Conservation (phyloP, 192 early-diverging fungal species). For the Coemansia sp. region DNA sequence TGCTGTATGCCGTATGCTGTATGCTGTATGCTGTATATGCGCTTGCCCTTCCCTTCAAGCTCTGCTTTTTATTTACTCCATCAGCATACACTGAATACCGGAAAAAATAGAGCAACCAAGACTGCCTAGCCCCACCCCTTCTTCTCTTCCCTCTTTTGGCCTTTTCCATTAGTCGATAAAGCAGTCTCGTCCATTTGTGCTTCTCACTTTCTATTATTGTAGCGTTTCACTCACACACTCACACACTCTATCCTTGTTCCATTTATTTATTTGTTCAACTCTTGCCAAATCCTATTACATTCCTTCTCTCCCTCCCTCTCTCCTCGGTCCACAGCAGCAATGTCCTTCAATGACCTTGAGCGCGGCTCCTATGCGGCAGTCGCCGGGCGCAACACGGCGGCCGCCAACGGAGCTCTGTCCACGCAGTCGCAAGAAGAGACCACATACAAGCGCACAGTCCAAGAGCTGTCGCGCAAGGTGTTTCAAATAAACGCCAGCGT, state of each 20-base stretch:
- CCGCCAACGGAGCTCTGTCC: slow-evolving; percentile 7
- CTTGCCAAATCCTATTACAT: too few relatives aligned
- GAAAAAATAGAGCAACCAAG: too few relatives aligned
- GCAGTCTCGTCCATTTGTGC: too few relatives aligned
- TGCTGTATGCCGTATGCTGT: too few relatives aligned
- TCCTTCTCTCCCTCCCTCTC: neutral
- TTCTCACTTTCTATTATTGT: neutral
- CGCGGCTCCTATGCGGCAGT: slow-evolving; percentile 35
- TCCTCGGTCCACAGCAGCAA: slow-evolving; percentile 11
- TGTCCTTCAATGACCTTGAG: slow-evolving; percentile 69
- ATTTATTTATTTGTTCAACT: too few relatives aligned
- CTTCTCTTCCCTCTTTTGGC: neutral
- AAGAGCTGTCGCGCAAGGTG: slow-evolving; percentile 76
- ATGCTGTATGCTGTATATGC: too few relatives aligned
- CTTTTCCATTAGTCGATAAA: too few relatives aligned
- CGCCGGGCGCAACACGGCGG: neutral
- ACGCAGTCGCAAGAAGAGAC: slow-evolving; percentile 39
- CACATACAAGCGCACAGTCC: slow-evolving; percentile 53
- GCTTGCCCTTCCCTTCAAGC: too few relatives aligned
- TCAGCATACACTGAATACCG: too few relatives aligned
- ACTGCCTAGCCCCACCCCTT: neutral
- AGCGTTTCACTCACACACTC: neutral
- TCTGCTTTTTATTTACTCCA: too few relatives aligned
- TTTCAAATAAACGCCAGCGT: slow-evolving; percentile 85
- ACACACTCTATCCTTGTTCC: neutral